Conservation (phyloP, 176 grass and related monocot genomes). For the Carex parvula region DNA sequence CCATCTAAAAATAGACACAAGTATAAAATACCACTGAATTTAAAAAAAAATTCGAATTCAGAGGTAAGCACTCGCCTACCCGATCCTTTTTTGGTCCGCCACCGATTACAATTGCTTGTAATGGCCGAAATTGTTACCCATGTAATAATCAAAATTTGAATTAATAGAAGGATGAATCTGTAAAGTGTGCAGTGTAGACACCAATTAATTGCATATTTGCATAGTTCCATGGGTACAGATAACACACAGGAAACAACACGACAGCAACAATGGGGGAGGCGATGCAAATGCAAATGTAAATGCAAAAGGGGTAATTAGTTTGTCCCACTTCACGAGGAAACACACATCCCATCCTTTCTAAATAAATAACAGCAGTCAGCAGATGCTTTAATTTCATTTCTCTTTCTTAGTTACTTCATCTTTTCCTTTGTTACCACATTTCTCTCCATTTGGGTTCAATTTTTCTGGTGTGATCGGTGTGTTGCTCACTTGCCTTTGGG, state of each 20-base stretch:
- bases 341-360: neutral
- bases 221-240: conserved; percentile 9
- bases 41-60: too few species aligned
- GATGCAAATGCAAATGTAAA: neutral
- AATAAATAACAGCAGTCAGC: neutral
- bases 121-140: too few species aligned
- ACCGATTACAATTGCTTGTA: too few species aligned
- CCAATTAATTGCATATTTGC: conserved; percentile 18
- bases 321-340: conserved; percentile 14
- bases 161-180: neutral
- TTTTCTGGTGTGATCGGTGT: neutral
- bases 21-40: too few species aligned
- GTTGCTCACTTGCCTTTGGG: neutral
- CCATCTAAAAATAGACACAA: too few species aligned
- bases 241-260: neutral
- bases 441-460: neutral
- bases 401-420: neutral
- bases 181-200: neutral
- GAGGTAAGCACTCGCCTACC: too few species aligned
- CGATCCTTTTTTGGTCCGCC: too few species aligned
- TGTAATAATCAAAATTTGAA: neutral
- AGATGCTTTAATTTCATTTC: conserved; percentile 13
- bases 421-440: neutral
- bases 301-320: neutral
- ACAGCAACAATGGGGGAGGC: neutral